Conservation (phyloP, 306 rosid genomes). For the Morella rubra region DNA sequence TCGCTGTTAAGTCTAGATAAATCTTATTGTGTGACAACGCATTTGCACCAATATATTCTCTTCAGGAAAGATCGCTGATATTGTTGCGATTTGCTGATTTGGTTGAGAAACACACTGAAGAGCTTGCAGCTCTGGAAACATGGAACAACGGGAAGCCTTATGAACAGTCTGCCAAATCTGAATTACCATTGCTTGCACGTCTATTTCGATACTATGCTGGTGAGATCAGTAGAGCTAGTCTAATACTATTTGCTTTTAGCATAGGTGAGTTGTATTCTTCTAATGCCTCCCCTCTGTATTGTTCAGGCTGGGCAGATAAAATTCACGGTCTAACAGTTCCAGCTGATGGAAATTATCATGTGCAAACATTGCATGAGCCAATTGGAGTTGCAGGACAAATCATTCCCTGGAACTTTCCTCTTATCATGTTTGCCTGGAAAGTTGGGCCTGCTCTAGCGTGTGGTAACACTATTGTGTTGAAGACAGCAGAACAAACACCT, state of each 20-base stretch:
- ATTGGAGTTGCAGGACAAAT: constrained; percentile 96
- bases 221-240: constrained; percentile 24
- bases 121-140: constrained; percentile 84
- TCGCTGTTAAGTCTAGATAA: background rate
- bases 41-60: background rate
- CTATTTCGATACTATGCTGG: constrained; percentile 86
- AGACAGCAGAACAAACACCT: constrained; percentile 92
- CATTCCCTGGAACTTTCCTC: constrained; percentile 97
- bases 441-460: constrained; percentile 97
- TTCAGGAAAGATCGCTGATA: constrained; percentile 81
- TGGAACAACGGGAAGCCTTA: constrained; percentile 86
- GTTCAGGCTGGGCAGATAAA: constrained; percentile 94
- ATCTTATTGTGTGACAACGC: background rate
- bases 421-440: constrained; percentile 92
- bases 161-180: constrained; percentile 58
- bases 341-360: constrained; percentile 81
- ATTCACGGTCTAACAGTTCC: constrained; percentile 93
- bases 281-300: constrained; percentile 2
- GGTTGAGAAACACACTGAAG: constrained; percentile 69
- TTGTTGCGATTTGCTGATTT: constrained; percentile 82
- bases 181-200: constrained; percentile 66
- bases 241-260: background rate
- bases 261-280: background rate
- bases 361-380: constrained; percentile 87
- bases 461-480: constrained; percentile 80